Base-by-base conservation (phyloP, 495 filamentous ascomycete species). In the Penicillium goetzii region DNA sequence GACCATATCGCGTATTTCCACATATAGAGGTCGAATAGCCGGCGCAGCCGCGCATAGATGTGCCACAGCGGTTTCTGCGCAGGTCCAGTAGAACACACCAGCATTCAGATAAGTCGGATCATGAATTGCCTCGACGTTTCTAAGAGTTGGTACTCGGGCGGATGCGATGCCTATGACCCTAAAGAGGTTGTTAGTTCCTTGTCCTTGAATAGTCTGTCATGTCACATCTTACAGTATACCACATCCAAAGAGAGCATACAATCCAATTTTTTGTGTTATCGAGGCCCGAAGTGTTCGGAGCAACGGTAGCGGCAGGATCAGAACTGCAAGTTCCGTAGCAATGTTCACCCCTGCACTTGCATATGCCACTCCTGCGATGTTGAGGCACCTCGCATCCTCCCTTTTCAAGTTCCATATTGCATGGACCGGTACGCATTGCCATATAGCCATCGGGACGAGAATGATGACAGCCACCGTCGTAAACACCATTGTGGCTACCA, bases 91-190 rank as follows among this genome's bases (percentile, higher is more conserved):
- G 36, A 62, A 40, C 3, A 59, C 59, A 12, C 51, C 41, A 1
- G 17, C 40, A 23, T 58, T 59, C 25, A 33, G 14, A 25, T 62
- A 66, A 19, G 59, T 59, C 15, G 64, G 64, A 40, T 66, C 64
- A 14, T 51, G 41, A 7, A 54, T 40, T 8, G 59, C 49, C 9
- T 57, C 54, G 14, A 66, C 55, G 30, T 66, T 47, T 10, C 17
- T 25, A n/a, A 66, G 30, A 28, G 41, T 66, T 12, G 64, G 64
- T 17, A 66, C 33, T 9, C 64, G 64, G 4, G 64, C 64, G 12
- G 59, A 53, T 61, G 64, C 59, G 28, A 62, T 62, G 9, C 19
- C 64, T 14, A 66, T 66, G 1, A 66, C 64, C 2, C 64, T 66
- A 26, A 3, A 7, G 26, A 45, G 8, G 3, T 50, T 36, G 33